Base-by-base conservation (phyloP, 495 filamentous ascomycete species). In the Podospora tetraspora region DNA sequence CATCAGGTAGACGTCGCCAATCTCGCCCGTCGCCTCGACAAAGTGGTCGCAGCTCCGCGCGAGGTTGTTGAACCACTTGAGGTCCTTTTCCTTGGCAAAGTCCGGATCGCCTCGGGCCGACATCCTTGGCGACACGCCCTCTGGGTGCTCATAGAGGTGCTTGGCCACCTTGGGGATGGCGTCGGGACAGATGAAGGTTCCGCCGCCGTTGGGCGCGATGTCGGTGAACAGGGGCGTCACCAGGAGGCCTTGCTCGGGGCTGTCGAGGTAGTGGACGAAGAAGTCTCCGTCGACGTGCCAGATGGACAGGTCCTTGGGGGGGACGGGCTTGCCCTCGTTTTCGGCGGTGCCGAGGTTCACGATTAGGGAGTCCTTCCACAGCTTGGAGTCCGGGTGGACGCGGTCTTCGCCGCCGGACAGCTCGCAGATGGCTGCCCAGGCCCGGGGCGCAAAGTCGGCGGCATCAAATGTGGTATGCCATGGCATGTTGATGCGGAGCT, bases 201-300 rank as follows among this genome's bases (percentile, higher is more conserved):
- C 90, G 22, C 91, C 90, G 4, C 86, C 90, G 67, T 80, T 78
- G 1, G 83, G 73, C 27, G 78, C 74, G 66, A 92, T 88, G 72
- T 92, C 88, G 11, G 82, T 88, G 77, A 90, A 92, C 22, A 91
- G 70, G 3, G 90, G 89, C 60, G 88, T 91, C 21, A 92, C 87
- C 0, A 92, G 79, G 59, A 92, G 75, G 0, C 81, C 90, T 75
- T 93, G 90, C 78, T 92, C 90, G 0, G 86, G 86, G 59, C 86
- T 89, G 76, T 92, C 90, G 19, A 93, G 81, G 71, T 88, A 92
- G 79, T 92, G 89, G 16, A 89, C 82, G 77, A 92, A 91, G 76
- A 91, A 91, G 71, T 92, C 90, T 1, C 90, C 90, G 77, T 92
- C 90, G 24, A 90, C 88, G 75, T 93, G 90, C 90, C 90, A 93